phyloP scores from a whole-genome alignment of 768 basidiomycete genomes.

The Lentinula raphanica region DNA sequence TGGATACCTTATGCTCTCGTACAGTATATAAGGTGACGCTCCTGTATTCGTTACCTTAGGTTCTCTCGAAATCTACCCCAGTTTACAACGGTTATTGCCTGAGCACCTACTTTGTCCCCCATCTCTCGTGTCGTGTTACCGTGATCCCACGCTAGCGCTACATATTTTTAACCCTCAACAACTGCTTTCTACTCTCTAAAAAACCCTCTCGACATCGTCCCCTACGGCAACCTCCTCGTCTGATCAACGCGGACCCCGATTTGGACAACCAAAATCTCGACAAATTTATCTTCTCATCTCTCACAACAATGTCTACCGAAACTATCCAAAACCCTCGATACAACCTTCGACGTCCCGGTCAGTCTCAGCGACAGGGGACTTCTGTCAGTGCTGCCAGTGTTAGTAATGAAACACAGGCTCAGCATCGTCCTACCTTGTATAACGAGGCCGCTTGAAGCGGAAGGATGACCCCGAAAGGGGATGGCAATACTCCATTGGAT shows the following conservation, averaged over 20 bases:
- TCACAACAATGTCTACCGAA: too few relatives aligned
- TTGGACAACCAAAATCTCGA: too few relatives aligned
- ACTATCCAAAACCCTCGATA: not conserved
- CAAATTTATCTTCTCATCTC: too few relatives aligned
- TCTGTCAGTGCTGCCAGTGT: too few relatives aligned
- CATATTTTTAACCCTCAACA: conserved; percentile 1
- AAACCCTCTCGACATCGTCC: not conserved
- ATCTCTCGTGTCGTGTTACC: not conserved
- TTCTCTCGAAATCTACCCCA: not conserved
- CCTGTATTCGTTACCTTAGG: not conserved
- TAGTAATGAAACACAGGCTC: too few relatives aligned
- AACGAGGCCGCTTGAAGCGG: not conserved
- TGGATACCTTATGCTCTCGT: not conserved
- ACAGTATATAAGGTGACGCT: not conserved
- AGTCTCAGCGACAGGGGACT: too few relatives aligned
- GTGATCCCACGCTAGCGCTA: not conserved
- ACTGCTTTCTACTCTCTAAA: not conserved
- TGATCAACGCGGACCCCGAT: too few relatives aligned
- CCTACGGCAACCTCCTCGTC: too few relatives aligned
- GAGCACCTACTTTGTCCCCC: not conserved
- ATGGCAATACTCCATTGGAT: not conserved
- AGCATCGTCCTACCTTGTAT: not conserved
- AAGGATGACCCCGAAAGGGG: not conserved
- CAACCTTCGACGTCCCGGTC: too few relatives aligned
- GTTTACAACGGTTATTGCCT: not conserved